Evolutionary conservation across 2,329 filamentous ascomycete species (phyloP).

Genomic region (Ophiognomonia clavigignenti-juglandacearum): DNA sequence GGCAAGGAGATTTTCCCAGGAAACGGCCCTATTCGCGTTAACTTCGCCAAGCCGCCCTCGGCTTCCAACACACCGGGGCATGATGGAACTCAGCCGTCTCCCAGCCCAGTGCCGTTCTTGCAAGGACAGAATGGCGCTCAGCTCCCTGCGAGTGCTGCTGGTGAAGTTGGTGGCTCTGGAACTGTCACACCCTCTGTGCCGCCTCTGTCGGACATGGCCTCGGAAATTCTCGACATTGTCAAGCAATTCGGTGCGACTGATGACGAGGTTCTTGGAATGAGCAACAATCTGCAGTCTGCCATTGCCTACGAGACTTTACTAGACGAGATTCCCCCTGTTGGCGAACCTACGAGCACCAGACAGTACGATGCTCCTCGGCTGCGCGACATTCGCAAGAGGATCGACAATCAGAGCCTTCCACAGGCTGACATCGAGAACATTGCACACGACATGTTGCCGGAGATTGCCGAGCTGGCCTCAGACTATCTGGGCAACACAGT

Average conservation of each 20-base stretch:
- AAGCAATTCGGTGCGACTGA: slow-evolving; percentile 80
- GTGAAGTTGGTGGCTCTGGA: slow-evolving; percentile 25
- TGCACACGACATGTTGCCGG: slow-evolving; percentile 88
- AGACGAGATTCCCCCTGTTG: slow-evolving; percentile 82
- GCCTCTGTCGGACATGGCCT: slow-evolving; percentile 70
- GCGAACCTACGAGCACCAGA: slow-evolving; percentile 82
- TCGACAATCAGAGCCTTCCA: slow-evolving; percentile 88
- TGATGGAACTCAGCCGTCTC: slow-evolving; percentile 82
- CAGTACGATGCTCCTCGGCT: slow-evolving; percentile 92
- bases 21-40: slow-evolving; percentile 89
- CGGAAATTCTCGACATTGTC: slow-evolving; percentile 81
- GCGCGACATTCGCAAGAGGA: slow-evolving; percentile 92
- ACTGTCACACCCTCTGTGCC: slow-evolving; percentile 60
- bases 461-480: slow-evolving; percentile 89
- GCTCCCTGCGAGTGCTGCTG: slow-evolving; percentile 36
- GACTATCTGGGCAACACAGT: slow-evolving; percentile 98
- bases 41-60: slow-evolving; percentile 93
- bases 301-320: slow-evolving; percentile 69
- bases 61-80: slow-evolving; percentile 84
- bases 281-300: slow-evolving; percentile 67
- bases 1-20: slow-evolving; percentile 98
- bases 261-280: slow-evolving; percentile 71
- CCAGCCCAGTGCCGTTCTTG: slow-evolving; percentile 80
- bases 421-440: slow-evolving; percentile 87
- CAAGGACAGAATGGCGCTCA: slow-evolving; percentile 47